Conservation (phyloP, 2,329 filamentous ascomycete species). For the Trichocomaceae sp. region DNA sequence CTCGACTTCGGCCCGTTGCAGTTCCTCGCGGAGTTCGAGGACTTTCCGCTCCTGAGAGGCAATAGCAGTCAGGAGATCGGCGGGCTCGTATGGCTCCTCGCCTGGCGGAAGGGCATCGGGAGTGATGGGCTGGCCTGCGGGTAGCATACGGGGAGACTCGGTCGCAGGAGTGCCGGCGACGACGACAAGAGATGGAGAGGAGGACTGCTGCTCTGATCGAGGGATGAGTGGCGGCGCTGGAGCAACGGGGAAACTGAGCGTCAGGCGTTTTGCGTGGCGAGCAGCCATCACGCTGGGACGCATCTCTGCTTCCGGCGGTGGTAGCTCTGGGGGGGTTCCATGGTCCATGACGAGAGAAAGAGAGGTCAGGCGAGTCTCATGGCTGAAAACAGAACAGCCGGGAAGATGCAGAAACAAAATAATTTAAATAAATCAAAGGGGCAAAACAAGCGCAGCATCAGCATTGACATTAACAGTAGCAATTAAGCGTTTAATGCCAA, state of each 20-base stretch:
- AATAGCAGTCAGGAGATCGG: conserved; percentile 76
- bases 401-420: neutral
- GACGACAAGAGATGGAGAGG: conserved; percentile 24
- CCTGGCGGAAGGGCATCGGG: conserved; percentile 21
- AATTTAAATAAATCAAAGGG: neutral
- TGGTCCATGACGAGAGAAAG: conserved; percentile 3
- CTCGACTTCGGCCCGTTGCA: conserved; percentile 73
- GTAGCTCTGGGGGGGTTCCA: conserved; percentile 9
- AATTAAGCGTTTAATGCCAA: neutral
- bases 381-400: neutral
- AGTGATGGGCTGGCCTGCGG: conserved; percentile 5
- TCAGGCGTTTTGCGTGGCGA: conserved; percentile 41
- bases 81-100: conserved; percentile 43
- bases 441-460: neutral
- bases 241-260: conserved; percentile 43
- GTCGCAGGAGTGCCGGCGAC: conserved; percentile 10
- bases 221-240: conserved; percentile 20
- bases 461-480: neutral
- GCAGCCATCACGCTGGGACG: conserved; percentile 28
- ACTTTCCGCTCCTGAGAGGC: conserved; percentile 88
- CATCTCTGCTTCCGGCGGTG: neutral
- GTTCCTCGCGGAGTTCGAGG: conserved; percentile 82
- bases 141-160: conserved; percentile 9
- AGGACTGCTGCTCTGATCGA: conserved; percentile 17
- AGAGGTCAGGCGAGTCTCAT: neutral